These are phyloP conservation scores for Halophytophthora batemanensis DNA, from an alignment of 352 stramenopile genomes.

Conservation along the genomic window DNA sequence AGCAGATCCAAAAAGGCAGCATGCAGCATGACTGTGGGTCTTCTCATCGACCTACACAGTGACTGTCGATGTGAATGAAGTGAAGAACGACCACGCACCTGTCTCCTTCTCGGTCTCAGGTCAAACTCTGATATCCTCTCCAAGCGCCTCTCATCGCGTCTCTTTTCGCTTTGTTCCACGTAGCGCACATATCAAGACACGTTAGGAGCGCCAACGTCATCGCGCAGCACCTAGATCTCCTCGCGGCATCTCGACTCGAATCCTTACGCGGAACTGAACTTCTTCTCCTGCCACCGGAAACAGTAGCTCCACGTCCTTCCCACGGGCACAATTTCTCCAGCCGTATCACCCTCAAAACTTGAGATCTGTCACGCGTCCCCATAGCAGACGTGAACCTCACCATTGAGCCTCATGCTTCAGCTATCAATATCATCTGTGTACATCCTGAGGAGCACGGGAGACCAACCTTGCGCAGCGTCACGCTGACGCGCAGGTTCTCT, in stretches of 20 bases:
- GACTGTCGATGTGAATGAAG: neutral
- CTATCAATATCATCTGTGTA: neutral
- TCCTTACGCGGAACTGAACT: conserved; percentile 14
- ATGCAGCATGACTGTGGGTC: neutral
- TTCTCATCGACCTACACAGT: neutral
- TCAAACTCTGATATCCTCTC: conserved; percentile 9
- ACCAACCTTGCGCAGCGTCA: conserved; percentile 60
- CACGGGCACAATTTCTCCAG: conserved; percentile 13
- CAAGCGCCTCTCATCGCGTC: conserved; percentile 10
- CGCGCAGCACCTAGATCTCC: too few species aligned
- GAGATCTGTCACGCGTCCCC: conserved; percentile 14
- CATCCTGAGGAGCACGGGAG: neutral
- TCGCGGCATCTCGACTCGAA: neutral
- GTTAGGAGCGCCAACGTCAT: too few species aligned
- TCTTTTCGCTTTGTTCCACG: conserved; percentile 15
- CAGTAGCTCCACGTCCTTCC: conserved; percentile 40
- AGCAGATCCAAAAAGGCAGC: neutral
- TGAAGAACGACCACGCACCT: neutral
- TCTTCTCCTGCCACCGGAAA: conserved; percentile 62
- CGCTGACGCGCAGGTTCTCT: conserved; percentile 55
- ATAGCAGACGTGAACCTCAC: too few species aligned
- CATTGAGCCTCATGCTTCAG: neutral
- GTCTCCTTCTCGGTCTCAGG: conserved; percentile 13
- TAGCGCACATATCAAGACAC: neutral
- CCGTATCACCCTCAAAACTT: conserved; percentile 10